Evolutionary conservation across 108 stramenopile species (phyloP).

Genomic region (Tribonema minus): DNA sequence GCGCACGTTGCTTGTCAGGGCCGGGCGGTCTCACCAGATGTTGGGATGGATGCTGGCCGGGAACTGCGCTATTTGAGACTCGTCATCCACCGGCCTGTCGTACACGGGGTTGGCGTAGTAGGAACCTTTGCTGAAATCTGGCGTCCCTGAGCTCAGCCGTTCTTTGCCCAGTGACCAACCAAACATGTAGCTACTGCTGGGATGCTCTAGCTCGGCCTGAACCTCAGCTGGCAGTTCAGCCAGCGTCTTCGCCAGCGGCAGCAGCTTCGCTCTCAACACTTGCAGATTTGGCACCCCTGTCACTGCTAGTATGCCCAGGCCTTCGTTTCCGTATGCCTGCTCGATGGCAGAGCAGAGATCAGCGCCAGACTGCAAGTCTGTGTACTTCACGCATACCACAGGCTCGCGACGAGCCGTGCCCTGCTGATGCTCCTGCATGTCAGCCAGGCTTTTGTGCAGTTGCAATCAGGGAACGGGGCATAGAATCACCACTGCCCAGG

Average conservation of each 20-base stretch:
- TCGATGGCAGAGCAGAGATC: not conserved
- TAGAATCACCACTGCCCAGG: too few relatives aligned
- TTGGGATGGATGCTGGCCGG: too few relatives aligned
- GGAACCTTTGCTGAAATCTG: slow-evolving; percentile 78
- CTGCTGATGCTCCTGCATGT: too few relatives aligned
- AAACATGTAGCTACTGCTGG: slow-evolving; percentile 67
- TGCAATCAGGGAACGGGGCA: too few relatives aligned
- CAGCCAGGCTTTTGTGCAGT: too few relatives aligned
- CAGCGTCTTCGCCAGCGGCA: not conserved
- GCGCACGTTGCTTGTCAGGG: too few relatives aligned
- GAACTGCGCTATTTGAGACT: too few relatives aligned
- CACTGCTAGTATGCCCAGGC: slow-evolving; percentile 19
- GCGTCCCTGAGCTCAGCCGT: slow-evolving; percentile 64
- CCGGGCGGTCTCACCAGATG: too few relatives aligned
- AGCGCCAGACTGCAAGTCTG: not conserved
- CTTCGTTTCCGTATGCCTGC: slow-evolving; percentile 22
- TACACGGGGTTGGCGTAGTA: slow-evolving; percentile 87
- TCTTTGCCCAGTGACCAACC: slow-evolving; percentile 91
- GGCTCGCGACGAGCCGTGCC: too few relatives aligned
- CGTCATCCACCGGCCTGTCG: too few relatives aligned
- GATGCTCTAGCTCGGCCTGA: slow-evolving; percentile 59
- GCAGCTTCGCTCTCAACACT: not conserved
- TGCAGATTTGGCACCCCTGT: slow-evolving; percentile 20
- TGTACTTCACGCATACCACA: too few relatives aligned
- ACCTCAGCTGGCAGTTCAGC: slow-evolving; percentile 55